Conservation (phyloP, 1,139 yeast species). For the Lodderomyces elongisporus region DNA sequence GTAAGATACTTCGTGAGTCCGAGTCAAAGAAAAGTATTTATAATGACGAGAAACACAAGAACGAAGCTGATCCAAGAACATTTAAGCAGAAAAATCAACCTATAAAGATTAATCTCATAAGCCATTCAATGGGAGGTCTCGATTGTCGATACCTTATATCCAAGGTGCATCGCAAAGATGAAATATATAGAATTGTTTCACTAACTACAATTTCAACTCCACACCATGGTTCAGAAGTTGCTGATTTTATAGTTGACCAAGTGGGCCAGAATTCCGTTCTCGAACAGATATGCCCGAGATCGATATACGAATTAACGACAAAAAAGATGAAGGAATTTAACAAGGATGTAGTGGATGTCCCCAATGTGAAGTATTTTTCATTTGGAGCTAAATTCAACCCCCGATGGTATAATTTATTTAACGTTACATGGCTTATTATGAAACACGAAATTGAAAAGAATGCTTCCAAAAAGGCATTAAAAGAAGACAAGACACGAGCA, state of each 20-base stretch:
- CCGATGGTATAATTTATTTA: constrained; percentile 55
- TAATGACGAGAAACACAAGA: constrained; percentile 14
- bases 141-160: constrained; percentile 77
- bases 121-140: constrained; percentile 96
- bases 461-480: constrained; percentile 5
- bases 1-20: constrained; percentile 25
- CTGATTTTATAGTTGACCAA: constrained; percentile 55
- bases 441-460: constrained; percentile 19
- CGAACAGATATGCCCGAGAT: constrained; percentile 35
- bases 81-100: constrained; percentile 21
- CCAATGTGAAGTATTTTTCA: constrained; percentile 67
- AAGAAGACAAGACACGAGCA: background rate
- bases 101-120: constrained; percentile 62
- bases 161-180: constrained; percentile 17
- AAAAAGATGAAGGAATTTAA: constrained; percentile 51
- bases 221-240: constrained; percentile 81
- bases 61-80: constrained; percentile 4
- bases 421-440: constrained; percentile 59
- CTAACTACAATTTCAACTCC: constrained; percentile 86
- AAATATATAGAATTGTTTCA: constrained; percentile 56
- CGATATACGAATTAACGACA: constrained; percentile 59
- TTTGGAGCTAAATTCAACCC: constrained; percentile 77
- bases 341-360: constrained; percentile 45
- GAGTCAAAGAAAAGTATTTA: constrained; percentile 28
- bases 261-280: constrained; percentile 14